These are phyloP conservation scores for Mycena rebaudengoi DNA, from an alignment of 768 basidiomycete species.

Conservation along the genomic window DNA sequence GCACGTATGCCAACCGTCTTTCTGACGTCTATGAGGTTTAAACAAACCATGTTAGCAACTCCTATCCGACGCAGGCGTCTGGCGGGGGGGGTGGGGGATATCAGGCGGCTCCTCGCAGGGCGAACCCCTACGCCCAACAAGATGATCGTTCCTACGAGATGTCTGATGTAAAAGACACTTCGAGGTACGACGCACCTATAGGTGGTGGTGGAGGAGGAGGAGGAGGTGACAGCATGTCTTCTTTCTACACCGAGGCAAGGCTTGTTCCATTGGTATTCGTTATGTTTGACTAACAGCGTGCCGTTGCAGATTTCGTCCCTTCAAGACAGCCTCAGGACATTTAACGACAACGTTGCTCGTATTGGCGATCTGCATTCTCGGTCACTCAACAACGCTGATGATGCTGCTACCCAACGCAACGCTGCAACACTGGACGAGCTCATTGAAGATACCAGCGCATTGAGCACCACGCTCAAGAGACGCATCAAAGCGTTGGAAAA, in stretches of 20 bases:
- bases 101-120: slow-evolving; percentile 54
- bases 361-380: slow-evolving; percentile 80
- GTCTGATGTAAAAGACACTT: slow-evolving; percentile 71
- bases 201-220: no score
- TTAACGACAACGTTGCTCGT: slow-evolving; percentile 72
- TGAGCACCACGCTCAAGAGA: slow-evolving; percentile 74
- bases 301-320: slow-evolving; percentile 71
- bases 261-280: not conserved
- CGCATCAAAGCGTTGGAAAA: slow-evolving; percentile 77
- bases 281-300: slow-evolving; percentile 1
- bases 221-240: slow-evolving; percentile 64
- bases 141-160: slow-evolving; percentile 76
- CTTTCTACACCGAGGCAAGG: slow-evolving; percentile 79
- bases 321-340: slow-evolving; percentile 73
- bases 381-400: slow-evolving; percentile 80
- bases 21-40: slow-evolving; percentile 9
- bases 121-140: slow-evolving; percentile 74
- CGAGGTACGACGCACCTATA: slow-evolving; percentile 49
- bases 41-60: slow-evolving; percentile 57
- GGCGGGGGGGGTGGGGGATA: slow-evolving; percentile 48
- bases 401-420: slow-evolving; percentile 67
- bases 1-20: slow-evolving; percentile 49
- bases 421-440: slow-evolving; percentile 72
- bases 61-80: slow-evolving; percentile 75
- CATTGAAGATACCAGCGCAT: slow-evolving; percentile 73